Evolutionary conservation across 1,284 basidiomycete species (phyloP).

Genomic region (Coniferiporia sulphurascens): DNA sequence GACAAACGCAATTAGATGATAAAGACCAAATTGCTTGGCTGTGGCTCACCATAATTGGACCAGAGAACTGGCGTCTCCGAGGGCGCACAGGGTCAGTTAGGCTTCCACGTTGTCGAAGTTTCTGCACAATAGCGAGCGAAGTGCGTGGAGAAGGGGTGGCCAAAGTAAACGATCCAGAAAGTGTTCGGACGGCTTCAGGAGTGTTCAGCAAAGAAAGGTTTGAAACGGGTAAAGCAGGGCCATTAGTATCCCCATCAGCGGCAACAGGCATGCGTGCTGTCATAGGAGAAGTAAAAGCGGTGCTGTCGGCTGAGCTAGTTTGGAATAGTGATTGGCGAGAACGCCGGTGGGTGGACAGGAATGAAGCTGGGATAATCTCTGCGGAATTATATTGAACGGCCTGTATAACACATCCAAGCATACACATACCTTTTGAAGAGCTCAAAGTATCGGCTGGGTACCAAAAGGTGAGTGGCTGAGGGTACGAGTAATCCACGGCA

Average conservation of each 20-base stretch:
- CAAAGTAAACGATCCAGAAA: constrained; percentile 28
- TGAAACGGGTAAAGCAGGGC: constrained; percentile 21
- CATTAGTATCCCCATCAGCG: constrained; percentile 18
- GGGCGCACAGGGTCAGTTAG: constrained; percentile 68
- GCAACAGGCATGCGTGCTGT: constrained; percentile 19
- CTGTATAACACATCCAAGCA: background rate
- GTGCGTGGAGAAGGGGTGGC: constrained; percentile 68
- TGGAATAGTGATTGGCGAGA: constrained; percentile 46
- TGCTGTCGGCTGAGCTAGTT: constrained; percentile 35
- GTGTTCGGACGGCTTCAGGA: constrained; percentile 20
- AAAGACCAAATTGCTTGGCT: background rate
- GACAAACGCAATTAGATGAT: background rate
- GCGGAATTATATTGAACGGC: background rate
- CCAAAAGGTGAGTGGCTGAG: constrained; percentile 12
- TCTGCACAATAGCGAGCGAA: constrained; percentile 49
- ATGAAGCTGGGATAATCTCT: constrained; percentile 61
- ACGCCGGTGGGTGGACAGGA: constrained; percentile 55
- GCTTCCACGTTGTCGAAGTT: constrained; percentile 52
- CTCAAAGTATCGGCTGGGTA: constrained; percentile 6
- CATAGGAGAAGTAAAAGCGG: constrained; percentile 25
- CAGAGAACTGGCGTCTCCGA: constrained; percentile 47
- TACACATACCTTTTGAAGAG: constrained; percentile 12
- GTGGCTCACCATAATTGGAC: constrained; percentile 19
- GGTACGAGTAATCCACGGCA: constrained; percentile 9
- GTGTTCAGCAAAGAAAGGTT: constrained; percentile 17